Evolutionary conservation across 345 rosid genomes (phyloP), one percentile per base, ranked within the genome.

Genomic region (Turnera subulata): DNA sequence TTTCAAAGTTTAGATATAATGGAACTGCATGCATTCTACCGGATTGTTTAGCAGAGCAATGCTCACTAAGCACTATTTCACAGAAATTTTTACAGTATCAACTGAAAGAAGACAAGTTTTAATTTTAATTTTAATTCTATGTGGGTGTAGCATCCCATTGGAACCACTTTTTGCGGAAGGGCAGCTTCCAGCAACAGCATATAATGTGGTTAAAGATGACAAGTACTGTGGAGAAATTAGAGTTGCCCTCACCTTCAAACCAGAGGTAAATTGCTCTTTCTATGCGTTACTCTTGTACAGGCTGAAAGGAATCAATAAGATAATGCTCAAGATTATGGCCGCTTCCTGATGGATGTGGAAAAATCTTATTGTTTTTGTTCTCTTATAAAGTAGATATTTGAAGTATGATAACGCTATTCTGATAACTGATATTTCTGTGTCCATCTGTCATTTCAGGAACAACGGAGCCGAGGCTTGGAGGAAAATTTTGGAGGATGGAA

Each of bases 401-500:
- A 4, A 16, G 48, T 17, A 18, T 45, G 2, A 45, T 2, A 45
- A 45, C 4, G 14, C 11, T 11, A 5, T 42, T 15, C 46, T 11
- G 46, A 8, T 45, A 45, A 45, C 11, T 18, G 8, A 17, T 1
- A 20, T 26, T 0, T 23, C 24, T 13, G 6, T 19, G 6, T 6
- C 14, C 10, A 13, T n/a, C 26, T 20, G 10, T n/a, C 18, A 16
- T n/a, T 52, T 11, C 46, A 84, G 82, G 73, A 69, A 49, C 35
- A 58, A 17, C 42, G 50, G 13, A 68, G 65, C 66, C 66, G 70
- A 14, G 88, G 72, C 43, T 46, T 23, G 25, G 68, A 55, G 56
- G 85, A 75, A 59, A 54, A 73, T 69, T 69, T 35, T 44, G 92
- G 92, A 47, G 89, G 90, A 59, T 84, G 89, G 88, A 88, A 76